These are phyloP conservation scores for Jaltomata sinuosa DNA, from an alignment of 257 asterid species.

Conservation along the genomic window DNA sequence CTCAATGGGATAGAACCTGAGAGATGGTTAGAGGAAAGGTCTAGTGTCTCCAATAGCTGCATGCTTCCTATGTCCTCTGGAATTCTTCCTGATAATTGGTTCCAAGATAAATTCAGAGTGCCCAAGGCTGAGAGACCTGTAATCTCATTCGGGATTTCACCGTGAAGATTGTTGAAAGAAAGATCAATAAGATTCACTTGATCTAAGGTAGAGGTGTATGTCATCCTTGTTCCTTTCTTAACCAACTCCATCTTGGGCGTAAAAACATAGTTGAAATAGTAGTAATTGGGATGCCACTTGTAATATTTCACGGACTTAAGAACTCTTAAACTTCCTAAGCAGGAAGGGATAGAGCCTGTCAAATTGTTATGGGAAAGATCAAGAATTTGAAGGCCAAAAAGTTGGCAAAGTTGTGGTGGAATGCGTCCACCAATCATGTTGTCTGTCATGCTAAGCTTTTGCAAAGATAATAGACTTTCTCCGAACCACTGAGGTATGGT, in stretches of 20 bases:
- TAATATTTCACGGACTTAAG: background rate
- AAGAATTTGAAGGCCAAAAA: constrained; percentile 11
- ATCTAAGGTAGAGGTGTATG: background rate
- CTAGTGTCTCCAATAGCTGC: constrained; percentile 7
- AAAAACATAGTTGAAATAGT: background rate
- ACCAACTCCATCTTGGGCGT: constrained; percentile 4
- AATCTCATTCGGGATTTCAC: background rate
- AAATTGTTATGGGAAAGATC: constrained; percentile 14
- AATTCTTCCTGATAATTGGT: constrained; percentile 12
- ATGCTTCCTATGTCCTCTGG: constrained; percentile 10
- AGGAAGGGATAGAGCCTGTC: constrained; percentile 11
- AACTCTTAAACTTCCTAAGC: background rate
- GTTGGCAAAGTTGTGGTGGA: constrained; percentile 7
- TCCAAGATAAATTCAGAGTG: constrained; percentile 12
- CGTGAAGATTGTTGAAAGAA: constrained; percentile 4
- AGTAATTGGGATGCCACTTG: background rate
- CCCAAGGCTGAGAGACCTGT: background rate
- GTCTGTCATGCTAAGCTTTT: background rate
- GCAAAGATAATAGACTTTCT: background rate
- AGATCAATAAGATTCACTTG: constrained; percentile 11
- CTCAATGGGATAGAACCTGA: constrained; percentile 1
- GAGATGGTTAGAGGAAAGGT: constrained; percentile 10
- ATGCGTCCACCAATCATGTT: constrained; percentile 6
- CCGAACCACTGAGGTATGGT: constrained; percentile 13
- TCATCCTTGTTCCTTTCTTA: constrained; percentile 4